Percentiles rank a stretch among this genome's conserved stretches.
These are phyloP conservation scores for Acanthamoeba rhysodes DNA, from an alignment of 208 protist genomes.

Conservation along the genomic window DNA sequence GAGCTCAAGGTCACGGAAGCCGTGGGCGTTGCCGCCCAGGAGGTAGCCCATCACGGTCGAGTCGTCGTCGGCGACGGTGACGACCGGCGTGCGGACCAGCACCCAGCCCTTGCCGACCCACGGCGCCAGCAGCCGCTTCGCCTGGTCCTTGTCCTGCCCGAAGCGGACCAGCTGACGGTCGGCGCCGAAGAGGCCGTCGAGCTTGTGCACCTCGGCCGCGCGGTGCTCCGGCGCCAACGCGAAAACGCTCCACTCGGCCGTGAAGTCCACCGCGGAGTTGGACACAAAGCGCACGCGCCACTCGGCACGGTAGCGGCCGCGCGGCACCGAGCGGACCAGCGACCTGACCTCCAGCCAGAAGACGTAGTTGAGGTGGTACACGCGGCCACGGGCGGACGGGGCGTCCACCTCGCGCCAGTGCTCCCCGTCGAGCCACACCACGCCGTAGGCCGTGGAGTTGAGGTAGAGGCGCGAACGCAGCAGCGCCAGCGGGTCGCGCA, in stretches of 20 bases:
- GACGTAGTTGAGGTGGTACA: neutral
- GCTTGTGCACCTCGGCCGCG: neutral
- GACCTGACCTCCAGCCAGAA: neutral
- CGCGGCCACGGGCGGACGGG: neutral
- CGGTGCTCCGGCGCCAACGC: neutral
- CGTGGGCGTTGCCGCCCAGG: neutral
- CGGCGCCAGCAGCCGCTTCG: neutral
- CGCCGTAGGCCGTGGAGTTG: neutral
- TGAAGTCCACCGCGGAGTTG: neutral
- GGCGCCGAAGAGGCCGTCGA: neutral
- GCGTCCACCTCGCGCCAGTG: slow-evolving; percentile 26
- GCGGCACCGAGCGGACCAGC: neutral
- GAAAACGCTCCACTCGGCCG: neutral
- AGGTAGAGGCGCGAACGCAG: slow-evolving; percentile 1
- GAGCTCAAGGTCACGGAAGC: neutral
- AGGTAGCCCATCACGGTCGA: neutral
- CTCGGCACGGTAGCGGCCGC: neutral
- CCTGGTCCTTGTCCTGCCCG: neutral
- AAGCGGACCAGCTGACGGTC: neutral
- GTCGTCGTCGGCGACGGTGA: neutral
- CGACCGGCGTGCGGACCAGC: neutral
- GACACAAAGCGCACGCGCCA: neutral
- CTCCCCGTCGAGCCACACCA: neutral
- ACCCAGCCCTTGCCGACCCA: slow-evolving; percentile 34
- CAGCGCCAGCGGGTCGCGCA: neutral